Conservation (phyloP, 1,284 basidiomycete species). For the Fomitopsis schrenkii region DNA sequence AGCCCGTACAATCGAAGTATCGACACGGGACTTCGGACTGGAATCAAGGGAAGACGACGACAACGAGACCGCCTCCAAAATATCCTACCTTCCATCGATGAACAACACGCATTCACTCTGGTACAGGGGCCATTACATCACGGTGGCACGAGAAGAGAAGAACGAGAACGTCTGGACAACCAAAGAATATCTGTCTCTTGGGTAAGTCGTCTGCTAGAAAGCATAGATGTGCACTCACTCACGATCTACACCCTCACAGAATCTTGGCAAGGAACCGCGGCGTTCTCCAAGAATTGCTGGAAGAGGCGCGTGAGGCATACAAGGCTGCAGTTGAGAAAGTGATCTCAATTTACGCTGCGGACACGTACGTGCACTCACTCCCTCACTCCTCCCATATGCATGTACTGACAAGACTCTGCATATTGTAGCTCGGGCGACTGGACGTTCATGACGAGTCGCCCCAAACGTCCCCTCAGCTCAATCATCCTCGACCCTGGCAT, state of each 20-base stretch:
- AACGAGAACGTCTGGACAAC: neutral
- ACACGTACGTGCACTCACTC: conserved; percentile 6
- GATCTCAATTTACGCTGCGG: conserved; percentile 13
- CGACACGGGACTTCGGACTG: conserved; percentile 20
- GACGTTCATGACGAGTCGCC: conserved; percentile 11
- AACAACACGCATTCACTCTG: too few species aligned
- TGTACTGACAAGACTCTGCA: neutral
- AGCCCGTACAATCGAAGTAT: conserved; percentile 29
- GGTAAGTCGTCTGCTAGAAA: too few species aligned
- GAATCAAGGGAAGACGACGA: neutral
- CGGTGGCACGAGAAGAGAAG: neutral
- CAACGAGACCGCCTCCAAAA: neutral
- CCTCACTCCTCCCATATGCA: neutral
- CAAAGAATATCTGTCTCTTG: neutral
- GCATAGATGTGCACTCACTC: too few species aligned
- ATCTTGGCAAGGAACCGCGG: conserved; percentile 16
- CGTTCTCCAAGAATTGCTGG: conserved; percentile 23
- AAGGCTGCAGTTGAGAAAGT: conserved; percentile 16
- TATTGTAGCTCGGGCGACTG: conserved; percentile 10
- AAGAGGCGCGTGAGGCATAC: conserved; percentile 24
- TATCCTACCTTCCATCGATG: too few species aligned
- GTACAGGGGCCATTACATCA: neutral
- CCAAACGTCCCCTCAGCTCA: conserved; percentile 15
- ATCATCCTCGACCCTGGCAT: conserved; percentile 19
- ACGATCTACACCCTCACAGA: conserved; percentile 3